Percentiles rank a stretch among this genome's conserved stretches.
These are phyloP conservation scores for Alternaria hordeiaustralica DNA, from an alignment of 2,329 filamentous ascomycete species.

Conservation along the genomic window DNA sequence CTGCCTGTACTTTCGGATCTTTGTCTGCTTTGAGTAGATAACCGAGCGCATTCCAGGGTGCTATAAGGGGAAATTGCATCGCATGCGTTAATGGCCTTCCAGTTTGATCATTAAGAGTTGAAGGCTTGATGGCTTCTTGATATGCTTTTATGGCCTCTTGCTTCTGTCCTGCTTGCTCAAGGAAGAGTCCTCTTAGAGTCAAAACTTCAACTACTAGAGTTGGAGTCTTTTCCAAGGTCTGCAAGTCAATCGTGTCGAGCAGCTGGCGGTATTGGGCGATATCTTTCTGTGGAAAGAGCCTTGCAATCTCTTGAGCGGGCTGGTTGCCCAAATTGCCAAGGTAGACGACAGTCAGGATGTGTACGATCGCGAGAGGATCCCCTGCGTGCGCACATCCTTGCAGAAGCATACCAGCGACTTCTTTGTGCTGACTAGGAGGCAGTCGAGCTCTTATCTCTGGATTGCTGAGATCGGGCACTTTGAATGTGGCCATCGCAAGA, in stretches of 20 bases:
- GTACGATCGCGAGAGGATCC: slow-evolving; percentile 37
- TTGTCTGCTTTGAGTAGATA: slow-evolving; percentile 26
- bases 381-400: slow-evolving; percentile 37
- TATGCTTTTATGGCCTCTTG: slow-evolving; percentile 29
- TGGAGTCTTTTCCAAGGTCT: slow-evolving; percentile 16
- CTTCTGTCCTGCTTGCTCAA: slow-evolving; percentile 33
- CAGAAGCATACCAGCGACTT: slow-evolving; percentile 26
- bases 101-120: slow-evolving; percentile 19
- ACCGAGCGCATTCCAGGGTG: slow-evolving; percentile 43
- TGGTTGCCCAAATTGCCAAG: slow-evolving; percentile 15
- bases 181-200: slow-evolving; percentile 39
- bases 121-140: slow-evolving; percentile 27
- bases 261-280: slow-evolving; percentile 24
- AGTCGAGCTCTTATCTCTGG: slow-evolving; percentile 21
- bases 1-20: slow-evolving; percentile 17
- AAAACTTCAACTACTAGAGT: slow-evolving; percentile 31
- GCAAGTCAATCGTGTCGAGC: slow-evolving; percentile 27
- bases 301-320: slow-evolving; percentile 21
- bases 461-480: slow-evolving; percentile 34
- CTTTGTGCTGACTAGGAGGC: slow-evolving; percentile 34
- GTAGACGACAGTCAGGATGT: slow-evolving; percentile 37
- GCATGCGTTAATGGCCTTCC: slow-evolving; percentile 22
- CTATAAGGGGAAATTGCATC: slow-evolving; percentile 32
- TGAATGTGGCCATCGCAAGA: slow-evolving; percentile 33
- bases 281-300: slow-evolving; percentile 24